Conservation (phyloP, 140 eudicot genomes). For the Senecio squalidus region DNA sequence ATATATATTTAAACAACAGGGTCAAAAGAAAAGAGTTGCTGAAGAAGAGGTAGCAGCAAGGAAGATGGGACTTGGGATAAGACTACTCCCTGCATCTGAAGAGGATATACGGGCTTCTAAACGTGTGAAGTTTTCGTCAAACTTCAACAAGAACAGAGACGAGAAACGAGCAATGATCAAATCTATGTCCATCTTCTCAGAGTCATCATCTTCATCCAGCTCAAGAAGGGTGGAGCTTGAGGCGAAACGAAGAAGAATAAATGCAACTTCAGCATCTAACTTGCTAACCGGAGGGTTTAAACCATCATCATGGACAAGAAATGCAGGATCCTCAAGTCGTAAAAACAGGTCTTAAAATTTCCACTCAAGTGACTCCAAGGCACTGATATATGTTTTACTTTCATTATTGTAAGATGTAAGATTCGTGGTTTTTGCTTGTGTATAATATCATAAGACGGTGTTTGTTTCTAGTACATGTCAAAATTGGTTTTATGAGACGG, state of each 20-base stretch:
- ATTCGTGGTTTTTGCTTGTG: conserved; percentile 16
- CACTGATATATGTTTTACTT: conserved; percentile 3
- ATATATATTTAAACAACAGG: conserved; percentile 20
- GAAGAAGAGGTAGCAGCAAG: conserved; percentile 68
- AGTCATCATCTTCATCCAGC: conserved; percentile 30
- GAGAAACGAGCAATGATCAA: conserved; percentile 56
- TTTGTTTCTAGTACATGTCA: background rate
- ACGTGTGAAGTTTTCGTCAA: conserved; percentile 51
- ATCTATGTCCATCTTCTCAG: conserved; percentile 48
- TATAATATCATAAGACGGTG: conserved; percentile 13
- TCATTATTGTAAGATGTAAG: background rate
- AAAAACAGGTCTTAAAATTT: conserved; percentile 21
- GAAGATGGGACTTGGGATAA: conserved; percentile 60
- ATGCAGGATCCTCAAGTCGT: conserved; percentile 33
- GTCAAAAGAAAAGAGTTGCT: conserved; percentile 80
- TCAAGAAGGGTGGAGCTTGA: conserved; percentile 53
- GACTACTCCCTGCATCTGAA: conserved; percentile 66
- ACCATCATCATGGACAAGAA: conserved; percentile 63
- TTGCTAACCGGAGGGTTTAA: conserved; percentile 62
- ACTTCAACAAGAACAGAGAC: conserved; percentile 43
- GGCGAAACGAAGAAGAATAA: conserved; percentile 66
- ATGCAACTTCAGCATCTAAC: conserved; percentile 58
- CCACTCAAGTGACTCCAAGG: background rate
- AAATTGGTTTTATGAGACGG: background rate
- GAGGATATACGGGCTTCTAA: conserved; percentile 59